Percentiles rank a stretch among this genome's conserved stretches.
These are phyloP conservation scores for Rhodotorula sp. DNA, from an alignment of 1,284 basidiomycete species.

Conservation along the genomic window DNA sequence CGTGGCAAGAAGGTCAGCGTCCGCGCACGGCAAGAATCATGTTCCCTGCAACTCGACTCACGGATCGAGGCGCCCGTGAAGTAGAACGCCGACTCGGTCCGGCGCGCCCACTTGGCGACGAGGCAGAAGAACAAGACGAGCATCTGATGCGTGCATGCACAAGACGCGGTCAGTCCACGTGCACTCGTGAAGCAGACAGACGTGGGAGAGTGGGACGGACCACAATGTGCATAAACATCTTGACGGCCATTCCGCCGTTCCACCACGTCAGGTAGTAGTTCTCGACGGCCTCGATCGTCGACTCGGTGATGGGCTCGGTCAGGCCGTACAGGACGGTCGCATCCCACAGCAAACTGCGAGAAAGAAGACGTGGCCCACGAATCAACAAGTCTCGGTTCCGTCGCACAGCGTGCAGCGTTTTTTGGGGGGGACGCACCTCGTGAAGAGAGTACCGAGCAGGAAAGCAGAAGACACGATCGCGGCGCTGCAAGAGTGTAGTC, in stretches of 20 bases:
- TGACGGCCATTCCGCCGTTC: conserved; percentile 39
- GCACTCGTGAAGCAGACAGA: not conserved
- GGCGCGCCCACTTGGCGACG: conserved; percentile 35
- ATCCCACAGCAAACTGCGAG: conserved; percentile 31
- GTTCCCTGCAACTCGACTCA: conserved; percentile 2
- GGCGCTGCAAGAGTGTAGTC: conserved; percentile 7
- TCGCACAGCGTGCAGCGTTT: too few species aligned
- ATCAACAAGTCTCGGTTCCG: too few species aligned
- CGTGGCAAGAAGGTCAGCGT: not conserved
- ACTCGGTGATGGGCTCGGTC: conserved; percentile 6
- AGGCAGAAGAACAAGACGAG: conserved; percentile 32
- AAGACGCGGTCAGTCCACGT: too few species aligned
- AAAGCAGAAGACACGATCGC: conserved; percentile 29
- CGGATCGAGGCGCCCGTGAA: conserved; percentile 36
- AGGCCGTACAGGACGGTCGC: conserved; percentile 32
- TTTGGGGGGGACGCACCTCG: conserved; percentile 15
- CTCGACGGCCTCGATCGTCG: conserved; percentile 30
- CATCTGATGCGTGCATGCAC: conserved; percentile 12
- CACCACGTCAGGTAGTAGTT: conserved; percentile 42
- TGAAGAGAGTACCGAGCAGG: conserved; percentile 38
- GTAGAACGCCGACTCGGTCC: conserved; percentile 35
- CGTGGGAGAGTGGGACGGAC: conserved; percentile 8
- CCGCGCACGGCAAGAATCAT: too few species aligned
- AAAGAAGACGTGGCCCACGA: too few species aligned
- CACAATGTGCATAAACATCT: conserved; percentile 39